These are phyloP conservation scores for Ammopiptanthus mongolicus DNA, from an alignment of 306 rosid species.

Conservation along the genomic window DNA sequence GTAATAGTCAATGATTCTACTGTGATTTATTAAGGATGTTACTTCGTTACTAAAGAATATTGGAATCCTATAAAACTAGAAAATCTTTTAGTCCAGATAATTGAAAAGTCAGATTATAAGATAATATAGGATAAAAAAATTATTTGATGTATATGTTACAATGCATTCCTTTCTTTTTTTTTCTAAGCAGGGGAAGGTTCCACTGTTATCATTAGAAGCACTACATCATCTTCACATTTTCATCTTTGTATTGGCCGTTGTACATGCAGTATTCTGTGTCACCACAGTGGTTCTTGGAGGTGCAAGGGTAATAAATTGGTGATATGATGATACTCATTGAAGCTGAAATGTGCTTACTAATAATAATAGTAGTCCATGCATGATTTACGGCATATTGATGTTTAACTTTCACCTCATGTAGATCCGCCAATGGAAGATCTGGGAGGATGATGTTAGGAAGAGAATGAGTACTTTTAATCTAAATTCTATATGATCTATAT, in stretches of 20 bases:
- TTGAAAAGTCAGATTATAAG: background rate
- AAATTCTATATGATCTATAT: background rate
- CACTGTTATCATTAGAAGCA: slow-evolving; percentile 68
- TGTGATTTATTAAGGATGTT: background rate
- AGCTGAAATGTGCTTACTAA: background rate
- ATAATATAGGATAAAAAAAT: background rate
- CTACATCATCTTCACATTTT: slow-evolving; percentile 88
- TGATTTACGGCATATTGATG: slow-evolving; percentile 16
- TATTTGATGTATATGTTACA: background rate
- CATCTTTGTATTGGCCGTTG: slow-evolving; percentile 83
- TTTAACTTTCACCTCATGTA: slow-evolving; percentile 23
- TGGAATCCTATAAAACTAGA: background rate
- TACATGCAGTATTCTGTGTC: slow-evolving; percentile 74
- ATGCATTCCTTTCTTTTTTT: slow-evolving; percentile 4
- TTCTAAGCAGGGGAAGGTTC: slow-evolving; percentile 71
- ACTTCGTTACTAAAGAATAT: background rate
- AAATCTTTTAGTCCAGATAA: background rate
- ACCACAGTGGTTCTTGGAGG: slow-evolving; percentile 74
- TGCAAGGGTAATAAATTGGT: slow-evolving; percentile 50
- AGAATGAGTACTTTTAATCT: slow-evolving; percentile 23
- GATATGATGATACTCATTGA: background rate
- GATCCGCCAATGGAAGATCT: slow-evolving; percentile 67
- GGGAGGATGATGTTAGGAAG: slow-evolving; percentile 49
- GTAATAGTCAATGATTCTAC: slow-evolving; percentile 22
- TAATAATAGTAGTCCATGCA: slow-evolving; percentile 3